Base-by-base conservation (phyloP, 345 rosid genomes). In the Trapa incisa region DNA sequence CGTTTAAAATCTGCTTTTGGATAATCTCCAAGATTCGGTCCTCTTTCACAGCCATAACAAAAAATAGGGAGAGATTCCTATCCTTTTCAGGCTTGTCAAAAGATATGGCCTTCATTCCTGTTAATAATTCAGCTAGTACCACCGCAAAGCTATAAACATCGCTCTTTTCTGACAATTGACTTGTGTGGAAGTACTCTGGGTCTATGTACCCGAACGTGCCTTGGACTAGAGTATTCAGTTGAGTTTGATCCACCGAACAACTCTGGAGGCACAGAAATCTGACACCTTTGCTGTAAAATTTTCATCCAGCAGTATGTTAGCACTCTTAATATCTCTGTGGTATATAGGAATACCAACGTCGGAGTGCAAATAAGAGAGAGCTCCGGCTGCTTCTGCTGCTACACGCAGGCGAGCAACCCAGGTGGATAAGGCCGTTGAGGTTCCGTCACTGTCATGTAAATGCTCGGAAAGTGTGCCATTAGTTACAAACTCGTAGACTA, bases 121-220 rank as follows among this genome's bases (percentile, higher is more conserved):
- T 83, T 68, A 81, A 58, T 17, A 83, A 75, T 75, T 83, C 85
- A 16, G 72, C 70, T 33, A 81, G 37, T 13, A 76, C 86, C 52
- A 83, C 82, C 0, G 83, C 80, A 37, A 81, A 83, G 61, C 83
- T 81, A 5, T 80, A 80, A 3, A 83, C 87, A 76, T 83, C 83
- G 0, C 87, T 83, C 63, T 80, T 81, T 53, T 73, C 73, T 0
- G 80, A 78, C 5, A 68, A 74, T 32, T 68, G 69, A 53, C 74
- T 68, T 0, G 81, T 72, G 2, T 53, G 75, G 45, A 73, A 69
- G 74, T 82, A 82, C 38, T 82, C 86, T 15, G 83, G 86, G 73
- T 82, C 86, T 58, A 82, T 45, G 47, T 82, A 82, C 1, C 86
- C 85, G 45, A 80, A 53, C 16, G 84, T 82, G 50, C 86, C 84